phyloP scores from a whole-genome alignment of 1,284 basidiomycete genomes.

The Puccinia horiana region DNA sequence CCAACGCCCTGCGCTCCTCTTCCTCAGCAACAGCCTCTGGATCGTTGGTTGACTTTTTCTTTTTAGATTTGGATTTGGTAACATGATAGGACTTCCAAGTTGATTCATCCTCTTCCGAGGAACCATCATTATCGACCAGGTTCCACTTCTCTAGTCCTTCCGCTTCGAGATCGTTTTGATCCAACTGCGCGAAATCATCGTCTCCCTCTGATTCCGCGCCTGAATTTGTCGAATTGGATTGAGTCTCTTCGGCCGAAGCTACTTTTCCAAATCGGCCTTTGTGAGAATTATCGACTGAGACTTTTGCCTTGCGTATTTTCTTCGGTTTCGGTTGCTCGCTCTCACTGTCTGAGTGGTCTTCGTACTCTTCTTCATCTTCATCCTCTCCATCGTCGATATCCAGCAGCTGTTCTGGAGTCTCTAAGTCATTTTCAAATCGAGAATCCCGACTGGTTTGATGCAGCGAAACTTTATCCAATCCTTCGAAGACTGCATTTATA shows the following conservation, averaged over 20 bases:
- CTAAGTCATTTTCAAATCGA: constrained; percentile 38
- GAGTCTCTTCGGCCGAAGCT: constrained; percentile 31
- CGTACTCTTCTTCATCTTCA: constrained; percentile 20
- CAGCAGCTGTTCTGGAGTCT: constrained; percentile 35
- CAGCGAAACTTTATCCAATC: constrained; percentile 38
- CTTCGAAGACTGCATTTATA: constrained; percentile 32
- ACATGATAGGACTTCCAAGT: constrained; percentile 50
- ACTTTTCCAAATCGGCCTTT: constrained; percentile 45
- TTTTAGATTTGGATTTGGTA: constrained; percentile 44
- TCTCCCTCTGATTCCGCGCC: constrained; percentile 48
- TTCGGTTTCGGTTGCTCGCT: constrained; percentile 1
- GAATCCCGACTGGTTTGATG: constrained; percentile 11
- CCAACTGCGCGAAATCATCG: background rate
- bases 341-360: constrained; percentile 9
- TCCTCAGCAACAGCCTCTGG: constrained; percentile 52
- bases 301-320: constrained; percentile 41
- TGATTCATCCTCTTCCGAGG: constrained; percentile 56
- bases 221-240: constrained; percentile 56
- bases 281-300: constrained; percentile 26
- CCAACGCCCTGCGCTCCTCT: constrained; percentile 44
- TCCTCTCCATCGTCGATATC: constrained; percentile 32
- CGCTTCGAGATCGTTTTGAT: constrained; percentile 3
- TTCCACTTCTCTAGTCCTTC: constrained; percentile 19
- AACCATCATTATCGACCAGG: constrained; percentile 12
- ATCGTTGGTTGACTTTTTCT: constrained; percentile 53